These are phyloP conservation scores for Lactarius indigo DNA, from an alignment of 768 basidiomycete genomes.

Conservation along the genomic window DNA sequence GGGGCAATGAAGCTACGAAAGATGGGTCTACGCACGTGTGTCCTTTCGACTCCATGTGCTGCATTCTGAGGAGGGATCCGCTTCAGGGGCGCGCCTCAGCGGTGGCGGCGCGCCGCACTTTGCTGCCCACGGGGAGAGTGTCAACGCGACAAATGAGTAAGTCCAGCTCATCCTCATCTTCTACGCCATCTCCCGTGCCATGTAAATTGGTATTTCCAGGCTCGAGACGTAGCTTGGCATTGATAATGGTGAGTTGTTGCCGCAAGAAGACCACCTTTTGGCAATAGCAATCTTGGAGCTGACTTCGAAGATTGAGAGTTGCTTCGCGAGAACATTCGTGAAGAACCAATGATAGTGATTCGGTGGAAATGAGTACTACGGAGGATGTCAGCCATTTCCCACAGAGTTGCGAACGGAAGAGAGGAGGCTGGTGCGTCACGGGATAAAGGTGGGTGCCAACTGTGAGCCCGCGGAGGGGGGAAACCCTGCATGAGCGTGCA, in stretches of 20 bases:
- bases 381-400: background rate
- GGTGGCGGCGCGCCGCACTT: conserved; percentile 78
- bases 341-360: conserved; percentile 62
- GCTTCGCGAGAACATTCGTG: conserved; percentile 68
- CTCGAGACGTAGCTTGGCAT: conserved; percentile 64
- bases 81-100: conserved; percentile 77
- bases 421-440: background rate
- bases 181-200: conserved; percentile 27
- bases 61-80: conserved; percentile 89
- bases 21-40: conserved; percentile 54
- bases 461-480: no score
- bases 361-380: conserved; percentile 60
- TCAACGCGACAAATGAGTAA: conserved; percentile 72
- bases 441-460: background rate
- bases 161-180: conserved; percentile 76
- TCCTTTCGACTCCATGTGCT: conserved; percentile 84
- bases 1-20: background rate
- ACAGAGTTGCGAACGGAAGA: background rate
- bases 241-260: conserved; percentile 77
- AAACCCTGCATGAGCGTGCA: no score
- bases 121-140: conserved; percentile 64
- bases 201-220: conserved; percentile 4
- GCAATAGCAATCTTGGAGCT: conserved; percentile 75
- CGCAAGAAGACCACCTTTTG: conserved; percentile 82
- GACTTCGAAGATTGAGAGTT: conserved; percentile 74